Percentiles rank a stretch among this genome's conserved stretches.
These are phyloP conservation scores for Pseudopithomyces chartarum DNA, from an alignment of 2,329 filamentous ascomycete genomes.

Conservation along the genomic window DNA sequence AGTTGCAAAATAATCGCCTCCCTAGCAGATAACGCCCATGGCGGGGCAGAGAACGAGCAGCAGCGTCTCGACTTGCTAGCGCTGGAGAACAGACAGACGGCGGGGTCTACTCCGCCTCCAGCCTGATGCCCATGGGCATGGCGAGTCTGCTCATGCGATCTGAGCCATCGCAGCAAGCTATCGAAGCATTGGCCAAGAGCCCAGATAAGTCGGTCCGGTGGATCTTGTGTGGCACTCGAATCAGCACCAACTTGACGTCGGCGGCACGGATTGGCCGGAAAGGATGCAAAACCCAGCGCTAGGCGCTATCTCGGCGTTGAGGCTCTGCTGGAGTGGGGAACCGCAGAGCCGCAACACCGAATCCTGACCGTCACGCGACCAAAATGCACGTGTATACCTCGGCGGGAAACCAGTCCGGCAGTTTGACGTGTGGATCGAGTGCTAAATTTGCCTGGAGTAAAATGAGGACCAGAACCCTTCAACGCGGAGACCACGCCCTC, in stretches of 20 bases:
- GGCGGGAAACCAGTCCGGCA: not conserved
- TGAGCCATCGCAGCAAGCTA: constrained; percentile 11
- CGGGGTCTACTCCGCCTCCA: constrained; percentile 34
- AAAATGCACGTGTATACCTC: not conserved
- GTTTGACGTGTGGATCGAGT: not conserved
- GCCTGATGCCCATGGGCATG: constrained; percentile 20
- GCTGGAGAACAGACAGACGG: constrained; percentile 17
- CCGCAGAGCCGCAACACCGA: not conserved
- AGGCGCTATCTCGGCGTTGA: not conserved
- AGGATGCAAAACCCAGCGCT: not conserved
- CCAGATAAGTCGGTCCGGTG: constrained; percentile 6
- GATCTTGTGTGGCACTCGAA: not conserved
- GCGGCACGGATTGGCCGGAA: not conserved
- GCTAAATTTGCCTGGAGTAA: not conserved
- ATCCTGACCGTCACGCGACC: constrained; percentile 2
- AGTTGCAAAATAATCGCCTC: not conserved
- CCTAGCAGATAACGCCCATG: not conserved
- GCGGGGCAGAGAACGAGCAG: constrained; percentile 15
- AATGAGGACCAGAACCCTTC: too few species aligned
- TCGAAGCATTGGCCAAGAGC: constrained; percentile 2
- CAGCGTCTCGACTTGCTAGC: constrained; percentile 29
- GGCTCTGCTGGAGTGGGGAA: constrained; percentile 7
- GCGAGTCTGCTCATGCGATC: constrained; percentile 22
- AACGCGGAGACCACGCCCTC: not conserved
- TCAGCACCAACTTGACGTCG: not conserved